Evolutionary conservation across 345 rosid species (phyloP), one percentile per base, ranked within the genome.

Genomic region (Laguncularia racemosa): DNA sequence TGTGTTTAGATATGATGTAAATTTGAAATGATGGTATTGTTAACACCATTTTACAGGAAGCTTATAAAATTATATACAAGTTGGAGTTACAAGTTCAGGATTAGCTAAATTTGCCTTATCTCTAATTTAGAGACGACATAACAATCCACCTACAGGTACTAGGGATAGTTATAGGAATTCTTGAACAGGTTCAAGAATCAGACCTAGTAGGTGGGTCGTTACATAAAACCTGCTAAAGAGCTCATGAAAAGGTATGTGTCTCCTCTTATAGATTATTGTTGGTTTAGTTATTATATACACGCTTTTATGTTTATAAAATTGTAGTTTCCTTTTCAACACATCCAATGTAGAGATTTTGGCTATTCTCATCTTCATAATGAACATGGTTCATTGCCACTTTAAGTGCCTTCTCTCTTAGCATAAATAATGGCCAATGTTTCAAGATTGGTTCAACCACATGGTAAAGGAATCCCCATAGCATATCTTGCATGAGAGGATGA

Each of bases 311-410:
- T 6, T 16, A 13, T 53, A 1, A 2, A 14, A 43, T 33, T 33
- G 9, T 4, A 3, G 40, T 33, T 33, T 81, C 89, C 88, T 88
- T 88, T 56, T 77, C 89, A 0, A 85, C 68, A 38, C 81, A 63
- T 56, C 80, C 95, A 11, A 78, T 75, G 62, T 73, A 68, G 33
- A 89, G 62, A 53, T 80, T 85, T 53, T 78, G 67, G 60, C 82
- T 80, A 59, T 71, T 78, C 47, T 75, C 72, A 33, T 85, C 95
- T 50, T 89, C 96, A 21, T 80, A 85, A 59, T 77, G 95, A 10
- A 85, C 71, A 28, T 71, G 82, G 14, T 77, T 40, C 53, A 85
- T 84, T 6, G 85, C 76, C 8, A 52, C 26, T 48, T 68, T 49
- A n/a, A 81, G 58, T n/a, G 90, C 86, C 58, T 75, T 81, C 15